Evolutionary conservation across 352 stramenopile genomes (phyloP).

Genomic region (Globisporangium sylvaticum): DNA sequence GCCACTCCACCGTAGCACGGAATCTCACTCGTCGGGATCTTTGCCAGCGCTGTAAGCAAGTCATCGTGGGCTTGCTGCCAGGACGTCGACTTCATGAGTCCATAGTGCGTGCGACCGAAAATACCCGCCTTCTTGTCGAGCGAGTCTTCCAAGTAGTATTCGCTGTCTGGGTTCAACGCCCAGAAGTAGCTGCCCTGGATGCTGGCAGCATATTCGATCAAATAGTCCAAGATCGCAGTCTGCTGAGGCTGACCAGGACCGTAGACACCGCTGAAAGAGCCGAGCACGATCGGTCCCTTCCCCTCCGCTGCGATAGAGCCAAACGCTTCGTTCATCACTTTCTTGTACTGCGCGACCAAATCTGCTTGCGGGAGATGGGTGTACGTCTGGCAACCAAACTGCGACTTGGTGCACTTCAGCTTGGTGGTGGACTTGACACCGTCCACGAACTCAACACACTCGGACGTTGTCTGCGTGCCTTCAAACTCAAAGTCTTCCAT

Average conservation of each 20-base stretch:
- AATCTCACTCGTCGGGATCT: slow-evolving; percentile 38
- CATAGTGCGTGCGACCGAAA: slow-evolving; percentile 54
- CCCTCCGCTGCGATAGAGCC: slow-evolving; percentile 26
- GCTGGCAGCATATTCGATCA: slow-evolving; percentile 51
- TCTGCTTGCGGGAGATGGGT: slow-evolving; percentile 27
- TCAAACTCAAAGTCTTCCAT: slow-evolving; percentile 25
- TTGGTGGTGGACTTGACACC: slow-evolving; percentile 32
- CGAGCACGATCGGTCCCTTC: slow-evolving; percentile 48
- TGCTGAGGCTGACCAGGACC: slow-evolving; percentile 45
- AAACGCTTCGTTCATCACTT: slow-evolving; percentile 41
- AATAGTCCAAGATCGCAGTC: slow-evolving; percentile 47
- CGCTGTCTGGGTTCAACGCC: slow-evolving; percentile 56
- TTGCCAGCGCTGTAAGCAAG: slow-evolving; percentile 39
- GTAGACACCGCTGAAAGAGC: slow-evolving; percentile 67
- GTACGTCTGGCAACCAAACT: slow-evolving; percentile 42
- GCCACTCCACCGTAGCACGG: slow-evolving; percentile 50
- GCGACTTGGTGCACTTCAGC: slow-evolving; percentile 30
- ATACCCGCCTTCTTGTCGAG: slow-evolving; percentile 34
- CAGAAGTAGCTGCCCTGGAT: slow-evolving; percentile 64
- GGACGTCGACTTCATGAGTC: slow-evolving; percentile 46
- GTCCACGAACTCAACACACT: slow-evolving; percentile 45
- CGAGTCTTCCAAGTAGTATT: slow-evolving; percentile 56
- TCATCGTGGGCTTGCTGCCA: slow-evolving; percentile 54
- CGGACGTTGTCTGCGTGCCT: slow-evolving; percentile 15
- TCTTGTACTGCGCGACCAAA: slow-evolving; percentile 31